Evolutionary conservation across 1,284 basidiomycete species (phyloP).

Genomic region (Tilletia walkeri): DNA sequence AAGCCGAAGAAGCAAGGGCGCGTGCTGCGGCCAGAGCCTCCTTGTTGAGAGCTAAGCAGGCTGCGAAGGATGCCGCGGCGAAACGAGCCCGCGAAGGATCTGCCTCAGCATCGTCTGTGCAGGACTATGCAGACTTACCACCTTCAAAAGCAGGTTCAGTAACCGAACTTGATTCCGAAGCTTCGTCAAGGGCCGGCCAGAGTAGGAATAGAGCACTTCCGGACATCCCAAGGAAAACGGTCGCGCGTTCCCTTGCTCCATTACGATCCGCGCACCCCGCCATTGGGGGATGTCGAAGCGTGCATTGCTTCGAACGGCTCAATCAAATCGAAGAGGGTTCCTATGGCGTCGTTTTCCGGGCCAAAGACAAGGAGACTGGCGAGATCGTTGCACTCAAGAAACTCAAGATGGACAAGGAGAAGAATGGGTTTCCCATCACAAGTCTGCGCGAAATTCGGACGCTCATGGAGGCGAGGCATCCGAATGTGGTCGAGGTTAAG

Average conservation of each 20-base stretch:
- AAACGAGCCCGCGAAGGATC: not conserved
- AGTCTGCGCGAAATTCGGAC: slow-evolving; percentile 91
- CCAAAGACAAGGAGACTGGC: slow-evolving; percentile 81
- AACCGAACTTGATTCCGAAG: not conserved
- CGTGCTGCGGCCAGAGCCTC: slow-evolving; percentile 18
- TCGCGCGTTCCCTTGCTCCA: slow-evolving; percentile 13
- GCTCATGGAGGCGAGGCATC: slow-evolving; percentile 74
- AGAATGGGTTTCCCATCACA: slow-evolving; percentile 97
- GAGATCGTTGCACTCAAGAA: slow-evolving; percentile 92
- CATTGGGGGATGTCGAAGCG: slow-evolving; percentile 40
- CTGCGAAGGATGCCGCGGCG: slow-evolving; percentile 17
- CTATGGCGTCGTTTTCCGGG: slow-evolving; percentile 95
- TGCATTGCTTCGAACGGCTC: slow-evolving; percentile 58
- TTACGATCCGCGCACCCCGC: slow-evolving; percentile 30
- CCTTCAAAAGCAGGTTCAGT: not conserved
- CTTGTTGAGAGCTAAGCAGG: slow-evolving; percentile 20
- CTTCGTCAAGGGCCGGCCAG: not conserved
- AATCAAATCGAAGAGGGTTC: slow-evolving; percentile 99
- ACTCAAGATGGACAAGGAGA: slow-evolving; percentile 95
- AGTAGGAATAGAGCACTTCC: not conserved
- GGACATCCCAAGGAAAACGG: not conserved
- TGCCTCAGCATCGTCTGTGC: not conserved
- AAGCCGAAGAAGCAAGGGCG: slow-evolving; percentile 19
- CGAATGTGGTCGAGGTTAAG: slow-evolving; percentile 89
- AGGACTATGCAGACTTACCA: not conserved